Conservation (phyloP, 345 rosid genomes). For the Moringa oleifera region DNA sequence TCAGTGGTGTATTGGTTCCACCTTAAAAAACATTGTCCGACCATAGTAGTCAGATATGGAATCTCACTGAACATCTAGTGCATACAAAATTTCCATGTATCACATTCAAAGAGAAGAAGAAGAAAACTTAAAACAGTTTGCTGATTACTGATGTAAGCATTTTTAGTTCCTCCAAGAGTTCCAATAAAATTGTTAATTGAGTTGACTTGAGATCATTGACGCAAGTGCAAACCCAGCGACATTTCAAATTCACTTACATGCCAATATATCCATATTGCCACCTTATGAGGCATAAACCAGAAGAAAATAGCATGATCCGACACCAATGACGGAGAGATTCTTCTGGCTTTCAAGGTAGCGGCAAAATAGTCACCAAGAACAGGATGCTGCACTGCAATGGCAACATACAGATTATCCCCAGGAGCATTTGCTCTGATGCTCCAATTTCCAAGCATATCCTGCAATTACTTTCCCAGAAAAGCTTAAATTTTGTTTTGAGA, state of each 20-base stretch:
- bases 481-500: background rate
- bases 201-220: background rate
- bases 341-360: constrained; percentile 63
- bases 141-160: background rate
- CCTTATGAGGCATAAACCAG: constrained; percentile 98
- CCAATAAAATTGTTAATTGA: background rate
- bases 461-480: constrained; percentile 12
- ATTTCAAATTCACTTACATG: constrained; percentile 54
- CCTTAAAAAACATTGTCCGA: too few species aligned
- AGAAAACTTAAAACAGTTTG: background rate
- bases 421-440: constrained; percentile 65
- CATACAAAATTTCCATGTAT: background rate
- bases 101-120: constrained; percentile 1
- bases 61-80: too few species aligned
- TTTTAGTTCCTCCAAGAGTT: background rate
- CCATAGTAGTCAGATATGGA: too few species aligned
- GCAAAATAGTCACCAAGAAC: constrained; percentile 71
- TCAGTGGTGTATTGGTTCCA: too few species aligned
- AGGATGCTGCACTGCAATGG: constrained; percentile 73
- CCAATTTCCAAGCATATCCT: constrained; percentile 95
- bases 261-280: constrained; percentile 94
- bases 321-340: constrained; percentile 23
- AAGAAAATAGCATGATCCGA: constrained; percentile 59
- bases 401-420: constrained; percentile 50
- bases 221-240: background rate